Evolutionary conservation across 306 rosid genomes (phyloP), one percentile per base, ranked within the genome.

Genomic region (Quercus glauca): DNA sequence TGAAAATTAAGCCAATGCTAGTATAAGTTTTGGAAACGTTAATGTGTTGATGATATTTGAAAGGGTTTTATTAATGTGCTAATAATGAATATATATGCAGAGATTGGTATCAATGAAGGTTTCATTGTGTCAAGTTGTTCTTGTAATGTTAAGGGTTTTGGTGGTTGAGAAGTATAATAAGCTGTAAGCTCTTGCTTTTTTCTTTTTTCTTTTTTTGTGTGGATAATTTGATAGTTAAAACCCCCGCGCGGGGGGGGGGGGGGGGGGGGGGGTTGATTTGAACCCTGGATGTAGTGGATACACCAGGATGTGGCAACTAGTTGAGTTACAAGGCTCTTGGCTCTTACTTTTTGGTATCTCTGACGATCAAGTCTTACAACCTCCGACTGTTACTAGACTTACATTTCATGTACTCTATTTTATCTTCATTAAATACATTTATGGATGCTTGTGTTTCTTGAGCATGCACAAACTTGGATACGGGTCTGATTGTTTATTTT

Each of bases 201-300:
- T 37, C 3, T 37, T 35, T 35, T 35, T 6, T 0, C 0, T 35
- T 37, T 6, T 37, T 37, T 1, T 6, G 1, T 1, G 25, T 35
- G 43, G 45, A 37, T 37, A 37, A 37, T 37, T 37, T 37, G 45
- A 37, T 37, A 0, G 45, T 37, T 37, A 37, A 37, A 37, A 37
- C 45, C 43, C 0, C 4, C 4, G 1, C 37, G 0, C 0, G 1
- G 37, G 2, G 8, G 43, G 43, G 2, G 41, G 41, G 8, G 8
- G 10, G 10, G 10, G 2, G 43, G 0, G 11, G 11, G 0, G 0
- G 0, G 2, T 3, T 1, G 2, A 7, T 37, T 37, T 37, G 45
- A 37, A 37, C 11, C 9, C 10, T 37, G 1, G 45, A 2, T 37
- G 11, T 8, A 37, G 10, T 8, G 45, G 45, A 37, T 37, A 37